Conservation (phyloP, 495 filamentous ascomycete species). For the Penicillium ucsense region DNA sequence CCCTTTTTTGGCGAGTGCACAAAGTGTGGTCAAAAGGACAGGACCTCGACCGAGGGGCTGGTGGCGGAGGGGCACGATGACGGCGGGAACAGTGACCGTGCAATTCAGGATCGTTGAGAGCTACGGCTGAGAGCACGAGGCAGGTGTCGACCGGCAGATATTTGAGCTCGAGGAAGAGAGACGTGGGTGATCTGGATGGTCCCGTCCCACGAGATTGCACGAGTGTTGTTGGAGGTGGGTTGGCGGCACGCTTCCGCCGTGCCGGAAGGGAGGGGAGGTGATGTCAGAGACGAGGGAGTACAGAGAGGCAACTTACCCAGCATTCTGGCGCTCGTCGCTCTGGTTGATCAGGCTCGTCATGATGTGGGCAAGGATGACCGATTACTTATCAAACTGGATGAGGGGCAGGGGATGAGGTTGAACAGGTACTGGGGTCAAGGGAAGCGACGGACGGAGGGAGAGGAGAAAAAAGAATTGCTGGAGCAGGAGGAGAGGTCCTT, state of each 20-base stretch:
- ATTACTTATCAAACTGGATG: neutral
- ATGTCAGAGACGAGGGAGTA: conserved; percentile 33
- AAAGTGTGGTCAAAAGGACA: conserved; percentile 7
- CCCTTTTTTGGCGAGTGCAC: conserved; percentile 3
- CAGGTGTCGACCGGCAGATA: no score
- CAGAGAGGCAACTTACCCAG: conserved; percentile 49
- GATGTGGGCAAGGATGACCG: conserved; percentile 20
- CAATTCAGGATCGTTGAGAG: neutral
- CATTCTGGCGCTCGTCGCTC: conserved; percentile 47
- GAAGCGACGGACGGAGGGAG: conserved; percentile 10
- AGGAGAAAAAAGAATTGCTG: conserved; percentile 10
- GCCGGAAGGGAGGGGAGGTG: conserved; percentile 28
- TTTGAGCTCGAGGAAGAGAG: no score
- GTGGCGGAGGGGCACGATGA: conserved; percentile 3
- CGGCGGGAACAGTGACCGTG: conserved; percentile 1
- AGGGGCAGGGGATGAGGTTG: neutral
- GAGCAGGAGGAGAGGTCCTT: conserved; percentile 8
- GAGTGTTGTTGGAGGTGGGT: conserved; percentile 3
- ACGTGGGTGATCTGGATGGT: neutral
- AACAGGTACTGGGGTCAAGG: conserved; percentile 4
- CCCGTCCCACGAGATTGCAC: neutral
- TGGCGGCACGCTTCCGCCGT: conserved; percentile 12
- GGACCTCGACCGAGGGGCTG: conserved; percentile 11
- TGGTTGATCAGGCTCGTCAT: conserved; percentile 60
- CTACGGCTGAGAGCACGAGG: no score